Conservation (phyloP, 768 basidiomycete species). For the Agrocybe pediades region DNA sequence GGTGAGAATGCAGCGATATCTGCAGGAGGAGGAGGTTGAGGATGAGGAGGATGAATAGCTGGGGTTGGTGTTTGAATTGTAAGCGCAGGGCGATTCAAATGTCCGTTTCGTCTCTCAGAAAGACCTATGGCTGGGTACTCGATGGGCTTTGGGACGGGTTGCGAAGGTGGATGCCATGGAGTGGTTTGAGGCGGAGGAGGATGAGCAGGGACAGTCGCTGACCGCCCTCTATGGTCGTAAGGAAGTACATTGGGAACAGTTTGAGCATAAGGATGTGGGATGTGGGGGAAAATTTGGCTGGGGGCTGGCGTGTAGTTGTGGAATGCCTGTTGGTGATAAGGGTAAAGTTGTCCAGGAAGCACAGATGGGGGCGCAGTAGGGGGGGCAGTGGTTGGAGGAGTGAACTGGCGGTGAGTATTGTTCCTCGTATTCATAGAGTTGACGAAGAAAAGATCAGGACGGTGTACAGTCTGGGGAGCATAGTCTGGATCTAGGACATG, state of each 20-base stretch:
- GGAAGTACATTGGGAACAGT: constrained; percentile 2
- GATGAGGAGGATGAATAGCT: constrained; percentile 16
- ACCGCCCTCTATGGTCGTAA: constrained; percentile 10
- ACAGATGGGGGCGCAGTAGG: constrained; percentile 7
- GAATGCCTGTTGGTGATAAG: constrained; percentile 31
- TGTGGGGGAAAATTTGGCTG: constrained; percentile 17
- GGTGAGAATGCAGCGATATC: constrained; percentile 15
- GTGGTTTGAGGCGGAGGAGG: constrained; percentile 11
- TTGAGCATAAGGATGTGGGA: constrained; percentile 14
- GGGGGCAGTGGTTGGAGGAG: no score
- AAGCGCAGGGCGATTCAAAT: not conserved
- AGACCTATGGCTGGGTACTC: constrained; percentile 15
- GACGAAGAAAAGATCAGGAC: constrained; percentile 32
- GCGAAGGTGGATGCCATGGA: constrained; percentile 11
- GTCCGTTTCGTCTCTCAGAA: constrained; percentile 16
- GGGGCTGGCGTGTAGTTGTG: constrained; percentile 28
- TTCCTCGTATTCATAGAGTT: constrained; percentile 15
- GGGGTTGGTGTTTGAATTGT: constrained; percentile 3
- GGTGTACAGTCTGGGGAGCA: constrained; percentile 32
- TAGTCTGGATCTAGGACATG: constrained; percentile 28
- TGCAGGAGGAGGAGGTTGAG: constrained; percentile 6
- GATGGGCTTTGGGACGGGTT: constrained; percentile 22
- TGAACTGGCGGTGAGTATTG: no score
- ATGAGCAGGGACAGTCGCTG: constrained; percentile 6
- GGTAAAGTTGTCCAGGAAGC: constrained; percentile 30